Evolutionary conservation across 331 rosid species (phyloP), one percentile per base, ranked within the genome.

Genomic region (Erythrophleum ivorense): DNA sequence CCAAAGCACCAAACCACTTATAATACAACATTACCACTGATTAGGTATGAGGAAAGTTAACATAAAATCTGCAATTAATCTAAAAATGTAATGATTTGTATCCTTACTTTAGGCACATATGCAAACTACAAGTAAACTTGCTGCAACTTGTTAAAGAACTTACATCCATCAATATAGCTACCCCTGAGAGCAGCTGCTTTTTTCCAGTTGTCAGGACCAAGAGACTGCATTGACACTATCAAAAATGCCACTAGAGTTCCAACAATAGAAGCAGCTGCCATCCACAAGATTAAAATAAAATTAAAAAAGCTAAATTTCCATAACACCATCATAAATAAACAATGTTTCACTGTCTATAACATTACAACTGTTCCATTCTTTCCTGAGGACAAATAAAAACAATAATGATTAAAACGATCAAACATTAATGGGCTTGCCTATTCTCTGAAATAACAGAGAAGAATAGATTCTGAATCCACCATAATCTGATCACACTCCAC

Each of bases 81-180:
- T 43, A 76, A 33, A 9, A 34, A 13, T 58, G 29, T 55, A 57
- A 33, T 16, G 13, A 69, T 18, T 31, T 36, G 18, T 6, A 55
- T 41, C 50, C 53, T 41, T 18, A 36, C 33, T 41, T 80, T 16
- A 41, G 73, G 19, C 46, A 9, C 24, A 81, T 41, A 60, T 65
- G 57, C 15, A 76, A 46, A 75, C 59, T 52, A 21, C 67, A 40
- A 83, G 36, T 75, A 8, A 63, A 74, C 31, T 68, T 49, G 55
- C 68, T 74, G 59, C 14, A 49, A 73, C 2, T 69, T 53, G 77
- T 71, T 29, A 24, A 24, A 75, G 74, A 9, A 91, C 97, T 91
- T 88, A 93, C 97, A 88, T 91, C 94, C 98, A 49, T 94, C 98
- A 78, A 93, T 89, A 63, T 93, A 91, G 79, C 94, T 93, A 12